These are phyloP conservation scores for Cylindrotheca fusiformis DNA, from an alignment of 108 stramenopile species.

Conservation along the genomic window DNA sequence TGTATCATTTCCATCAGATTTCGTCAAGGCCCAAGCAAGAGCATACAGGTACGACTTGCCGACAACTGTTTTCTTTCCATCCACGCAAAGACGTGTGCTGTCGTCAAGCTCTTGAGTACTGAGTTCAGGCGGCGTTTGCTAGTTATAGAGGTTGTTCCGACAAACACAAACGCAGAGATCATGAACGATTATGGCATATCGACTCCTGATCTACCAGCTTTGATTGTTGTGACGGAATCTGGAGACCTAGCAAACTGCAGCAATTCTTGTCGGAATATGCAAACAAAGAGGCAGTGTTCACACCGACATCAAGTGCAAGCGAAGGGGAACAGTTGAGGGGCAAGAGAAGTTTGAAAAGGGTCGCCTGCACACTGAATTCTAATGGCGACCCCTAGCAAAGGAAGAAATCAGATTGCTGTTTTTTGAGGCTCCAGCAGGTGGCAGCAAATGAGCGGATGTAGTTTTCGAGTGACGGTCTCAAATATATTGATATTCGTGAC, in stretches of 20 bases:
- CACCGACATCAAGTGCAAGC: too few species aligned
- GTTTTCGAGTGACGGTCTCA: too few species aligned
- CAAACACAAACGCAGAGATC: constrained; percentile 50
- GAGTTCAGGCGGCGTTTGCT: constrained; percentile 62
- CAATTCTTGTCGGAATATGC: constrained; percentile 55
- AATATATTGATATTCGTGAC: too few species aligned
- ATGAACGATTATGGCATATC: constrained; percentile 34
- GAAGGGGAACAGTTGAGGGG: too few species aligned
- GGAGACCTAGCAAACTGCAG: constrained; percentile 44
- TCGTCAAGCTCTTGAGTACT: constrained; percentile 54
- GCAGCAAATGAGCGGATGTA: too few species aligned
- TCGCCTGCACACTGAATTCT: too few species aligned
- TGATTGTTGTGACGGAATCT: constrained; percentile 37
- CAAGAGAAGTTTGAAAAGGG: too few species aligned
- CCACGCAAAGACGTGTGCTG: constrained; percentile 39
- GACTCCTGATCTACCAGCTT: constrained; percentile 22
- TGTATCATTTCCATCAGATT: constrained; percentile 32
- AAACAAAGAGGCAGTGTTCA: constrained; percentile 27
- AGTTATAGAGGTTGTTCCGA: constrained; percentile 44
- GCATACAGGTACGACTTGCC: constrained; percentile 51
- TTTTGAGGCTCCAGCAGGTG: too few species aligned
- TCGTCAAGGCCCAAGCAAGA: constrained; percentile 40
- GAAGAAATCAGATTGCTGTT: too few species aligned
- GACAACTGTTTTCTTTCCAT: constrained; percentile 52
- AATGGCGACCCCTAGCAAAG: too few species aligned